These are phyloP conservation scores for Corchorus capsularis DNA, from an alignment of 345 rosid species.

Conservation along the genomic window DNA sequence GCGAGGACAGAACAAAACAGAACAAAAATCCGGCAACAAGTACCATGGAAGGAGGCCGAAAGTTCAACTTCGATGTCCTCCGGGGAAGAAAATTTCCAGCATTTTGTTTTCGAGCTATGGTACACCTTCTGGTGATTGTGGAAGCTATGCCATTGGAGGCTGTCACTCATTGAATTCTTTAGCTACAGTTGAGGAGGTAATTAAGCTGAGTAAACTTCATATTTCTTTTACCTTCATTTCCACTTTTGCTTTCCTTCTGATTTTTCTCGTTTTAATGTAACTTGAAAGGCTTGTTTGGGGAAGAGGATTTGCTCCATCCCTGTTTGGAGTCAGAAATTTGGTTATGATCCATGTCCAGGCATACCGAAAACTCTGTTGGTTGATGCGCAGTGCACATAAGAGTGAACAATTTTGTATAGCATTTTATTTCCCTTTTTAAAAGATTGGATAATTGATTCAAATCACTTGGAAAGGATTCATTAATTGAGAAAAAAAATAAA, in stretches of 20 bases:
- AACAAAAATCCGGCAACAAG: neutral
- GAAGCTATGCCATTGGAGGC: constrained; percentile 40
- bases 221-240: neutral
- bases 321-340: constrained; percentile 40
- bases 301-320: constrained; percentile 48
- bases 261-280: neutral
- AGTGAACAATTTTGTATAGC: constrained; percentile 13
- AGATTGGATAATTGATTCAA: constrained; percentile 37
- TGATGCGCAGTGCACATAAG: constrained; percentile 54
- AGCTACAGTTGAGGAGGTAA: constrained; percentile 47
- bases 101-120: constrained; percentile 37
- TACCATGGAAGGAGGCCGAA: constrained; percentile 23
- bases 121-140: constrained; percentile 26
- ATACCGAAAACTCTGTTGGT: constrained; percentile 52
- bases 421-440: neutral
- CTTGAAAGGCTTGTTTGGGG: constrained; percentile 56
- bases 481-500: no score
- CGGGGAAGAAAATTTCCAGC: constrained; percentile 28
- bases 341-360: constrained; percentile 55
- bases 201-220: neutral
- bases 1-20: constrained; percentile 18
- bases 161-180: constrained; percentile 52
- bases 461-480: constrained; percentile 32
- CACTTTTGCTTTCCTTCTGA: constrained; percentile 31
- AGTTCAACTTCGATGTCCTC: constrained; percentile 29